Percentiles rank a stretch among this genome's conserved stretches.
These are phyloP conservation scores for Tetrapisispora namnaoensis DNA, from an alignment of 805 yeast species.

Conservation along the genomic window DNA sequence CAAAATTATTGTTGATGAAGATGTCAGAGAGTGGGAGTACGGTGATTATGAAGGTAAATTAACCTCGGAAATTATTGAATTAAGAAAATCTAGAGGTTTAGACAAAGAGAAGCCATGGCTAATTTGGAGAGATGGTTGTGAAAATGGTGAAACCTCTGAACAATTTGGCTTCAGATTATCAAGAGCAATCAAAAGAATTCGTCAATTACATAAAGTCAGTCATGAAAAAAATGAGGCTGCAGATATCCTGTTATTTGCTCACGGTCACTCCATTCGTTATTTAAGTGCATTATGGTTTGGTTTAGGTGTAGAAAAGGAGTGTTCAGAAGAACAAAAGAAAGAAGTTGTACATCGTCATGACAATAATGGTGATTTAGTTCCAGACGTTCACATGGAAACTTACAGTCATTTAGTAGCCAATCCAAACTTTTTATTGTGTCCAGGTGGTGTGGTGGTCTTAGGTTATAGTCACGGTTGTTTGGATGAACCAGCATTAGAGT, in stretches of 20 bases:
- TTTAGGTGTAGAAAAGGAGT: conserved; percentile 26
- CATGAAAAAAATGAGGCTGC: conserved; percentile 43
- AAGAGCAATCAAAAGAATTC: conserved; percentile 53
- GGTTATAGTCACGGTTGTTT: conserved; percentile 80
- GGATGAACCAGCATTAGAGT: conserved; percentile 75
- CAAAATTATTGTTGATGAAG: conserved; percentile 45
- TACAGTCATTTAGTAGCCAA: conserved; percentile 37
- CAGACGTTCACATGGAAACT: conserved; percentile 26
- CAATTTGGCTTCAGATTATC: conserved; percentile 69
- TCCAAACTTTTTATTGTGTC: conserved; percentile 80
- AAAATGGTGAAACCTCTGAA: conserved; percentile 65
- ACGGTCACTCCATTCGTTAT: conserved; percentile 87
- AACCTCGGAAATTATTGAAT: conserved; percentile 54
- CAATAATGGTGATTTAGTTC: conserved; percentile 24
- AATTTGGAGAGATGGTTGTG: conserved; percentile 92
- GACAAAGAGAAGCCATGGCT: conserved; percentile 48
- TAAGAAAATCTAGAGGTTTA: conserved; percentile 52
- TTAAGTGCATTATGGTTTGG: conserved; percentile 82
- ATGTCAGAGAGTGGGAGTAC: conserved; percentile 89
- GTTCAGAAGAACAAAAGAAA: conserved; percentile 15
- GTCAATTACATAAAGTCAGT: conserved; percentile 46
- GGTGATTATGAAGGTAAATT: conserved; percentile 88
- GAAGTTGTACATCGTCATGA: conserved; percentile 15
- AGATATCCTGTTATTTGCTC: conserved; percentile 79
- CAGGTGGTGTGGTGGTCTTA: conserved; percentile 91